These are phyloP conservation scores for Hibiscus trionum DNA, from an alignment of 345 rosid species.

Conservation along the genomic window DNA sequence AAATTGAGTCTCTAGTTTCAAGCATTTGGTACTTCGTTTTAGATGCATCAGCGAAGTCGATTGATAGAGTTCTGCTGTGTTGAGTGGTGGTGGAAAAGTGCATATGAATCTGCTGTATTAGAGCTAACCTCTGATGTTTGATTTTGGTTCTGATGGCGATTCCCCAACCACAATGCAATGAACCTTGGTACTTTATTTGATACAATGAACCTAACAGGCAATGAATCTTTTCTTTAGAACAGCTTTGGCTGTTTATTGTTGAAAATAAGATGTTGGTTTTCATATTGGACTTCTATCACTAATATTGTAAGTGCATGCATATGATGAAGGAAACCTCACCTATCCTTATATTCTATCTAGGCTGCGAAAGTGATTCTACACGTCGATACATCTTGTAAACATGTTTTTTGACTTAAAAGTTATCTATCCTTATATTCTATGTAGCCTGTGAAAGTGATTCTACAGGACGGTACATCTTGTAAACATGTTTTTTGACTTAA, in stretches of 20 bases:
- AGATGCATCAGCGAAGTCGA: not conserved
- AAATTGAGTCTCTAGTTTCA: not conserved
- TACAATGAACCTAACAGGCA: conserved; percentile 3
- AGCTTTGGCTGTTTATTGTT: not conserved
- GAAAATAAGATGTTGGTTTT: not conserved
- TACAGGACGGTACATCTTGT: too few species aligned
- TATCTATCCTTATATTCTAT: not conserved
- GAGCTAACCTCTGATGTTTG: not conserved
- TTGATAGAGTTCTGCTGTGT: not conserved
- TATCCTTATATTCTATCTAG: not conserved
- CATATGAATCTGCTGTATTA: not conserved
- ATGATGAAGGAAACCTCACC: not conserved
- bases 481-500: not conserved
- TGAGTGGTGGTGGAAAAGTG: not conserved
- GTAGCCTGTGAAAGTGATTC: too few species aligned
- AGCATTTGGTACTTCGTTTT: not conserved
- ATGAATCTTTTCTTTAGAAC: conserved; percentile 1
- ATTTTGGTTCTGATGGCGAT: not conserved
- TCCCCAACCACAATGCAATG: not conserved
- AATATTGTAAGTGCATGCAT: not conserved
- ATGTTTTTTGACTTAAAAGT: not conserved
- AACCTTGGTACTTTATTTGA: not conserved
- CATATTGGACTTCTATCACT: not conserved
- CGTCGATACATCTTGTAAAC: not conserved
- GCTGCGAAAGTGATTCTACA: not conserved